Evolutionary conservation across 192 early-diverging fungal genomes (phyloP), one percentile per base, ranked within the genome.

Genomic region (Backusella mclennaniae): DNA sequence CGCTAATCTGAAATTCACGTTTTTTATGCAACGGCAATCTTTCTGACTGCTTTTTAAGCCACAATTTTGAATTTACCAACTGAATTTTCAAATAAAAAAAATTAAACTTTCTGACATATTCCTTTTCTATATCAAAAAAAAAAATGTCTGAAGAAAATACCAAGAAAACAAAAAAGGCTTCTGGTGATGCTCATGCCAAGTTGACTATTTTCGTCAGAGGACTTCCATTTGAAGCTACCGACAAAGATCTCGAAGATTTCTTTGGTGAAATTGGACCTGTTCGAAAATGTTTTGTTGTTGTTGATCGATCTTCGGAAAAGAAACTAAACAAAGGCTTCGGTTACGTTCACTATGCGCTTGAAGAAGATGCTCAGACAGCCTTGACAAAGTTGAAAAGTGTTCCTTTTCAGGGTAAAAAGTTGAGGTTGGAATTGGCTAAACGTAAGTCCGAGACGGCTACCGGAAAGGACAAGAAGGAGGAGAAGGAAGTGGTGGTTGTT

Each of bases 191-290:
- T 44, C 35, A 44, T 35, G 71, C 82, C 76, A 91, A 89, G 69
- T 87, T 91, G 33, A 95, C 90, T 39, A 85, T 99, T 17, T 99
- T 98, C 80, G 95, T 99, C 46, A 90, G 95, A 35, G 91, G 89
- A 5, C 86, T 99, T 44, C 97, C 97, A 26, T 92, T 87, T 73
- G 86, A 90, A 59, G 95, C 96, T 1, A 96, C 95, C 21, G 90
- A 87, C 66, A 85, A 81, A 17, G 91, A 97, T 73, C 89, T 99
- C 19, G 94, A 96, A 77, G 89, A 83, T 35, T 98, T 96, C 83
- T 98, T 98, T 81, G 90, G 90, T 71, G 92, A 94, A 35, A 79
- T 97, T 35, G 97, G 96, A 15, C 97, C 97, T 8, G 83, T 96
- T 21, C 84, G 95, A 41, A 94, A 93, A 35, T 96, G 95, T 78